Conservation (phyloP, 305 asterid species). For the Fraxinus sp. region DNA sequence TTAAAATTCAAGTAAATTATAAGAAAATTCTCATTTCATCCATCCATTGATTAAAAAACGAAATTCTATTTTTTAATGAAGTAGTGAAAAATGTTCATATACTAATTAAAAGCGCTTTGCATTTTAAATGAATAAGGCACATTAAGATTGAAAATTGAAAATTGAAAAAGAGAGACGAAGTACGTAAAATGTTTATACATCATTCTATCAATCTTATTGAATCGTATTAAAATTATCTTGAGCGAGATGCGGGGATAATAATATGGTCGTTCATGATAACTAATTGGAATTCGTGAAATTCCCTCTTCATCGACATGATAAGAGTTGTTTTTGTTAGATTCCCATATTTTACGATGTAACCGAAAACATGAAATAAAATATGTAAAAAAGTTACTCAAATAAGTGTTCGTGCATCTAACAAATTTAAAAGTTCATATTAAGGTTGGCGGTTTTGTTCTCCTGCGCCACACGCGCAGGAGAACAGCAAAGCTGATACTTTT, state of each 20-base stretch:
- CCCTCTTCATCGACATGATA: not conserved
- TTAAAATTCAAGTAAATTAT: not conserved
- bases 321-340: too few species aligned
- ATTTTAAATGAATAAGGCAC: not conserved
- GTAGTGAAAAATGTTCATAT: not conserved
- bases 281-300: not conserved
- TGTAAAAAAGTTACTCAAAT: too few species aligned
- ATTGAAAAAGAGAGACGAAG: too few species aligned
- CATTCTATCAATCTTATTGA: not conserved
- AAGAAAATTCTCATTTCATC: not conserved
- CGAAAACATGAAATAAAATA: too few species aligned
- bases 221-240: not conserved
- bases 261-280: not conserved
- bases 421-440: too few species aligned
- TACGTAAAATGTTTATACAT: not conserved
- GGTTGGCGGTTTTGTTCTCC: too few species aligned
- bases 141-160: not conserved
- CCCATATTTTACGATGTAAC: too few species aligned
- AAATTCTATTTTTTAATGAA: not conserved
- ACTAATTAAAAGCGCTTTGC: not conserved
- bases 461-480: too few species aligned
- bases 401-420: not conserved
- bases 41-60: not conserved
- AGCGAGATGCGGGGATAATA: not conserved
- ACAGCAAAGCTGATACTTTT: too few species aligned